A percentile compares a stretch with the other conserved stretches of the same genome.
phyloP scores from a whole-genome alignment of 148 eudicot genomes.

The Diospyros kaki region DNA sequence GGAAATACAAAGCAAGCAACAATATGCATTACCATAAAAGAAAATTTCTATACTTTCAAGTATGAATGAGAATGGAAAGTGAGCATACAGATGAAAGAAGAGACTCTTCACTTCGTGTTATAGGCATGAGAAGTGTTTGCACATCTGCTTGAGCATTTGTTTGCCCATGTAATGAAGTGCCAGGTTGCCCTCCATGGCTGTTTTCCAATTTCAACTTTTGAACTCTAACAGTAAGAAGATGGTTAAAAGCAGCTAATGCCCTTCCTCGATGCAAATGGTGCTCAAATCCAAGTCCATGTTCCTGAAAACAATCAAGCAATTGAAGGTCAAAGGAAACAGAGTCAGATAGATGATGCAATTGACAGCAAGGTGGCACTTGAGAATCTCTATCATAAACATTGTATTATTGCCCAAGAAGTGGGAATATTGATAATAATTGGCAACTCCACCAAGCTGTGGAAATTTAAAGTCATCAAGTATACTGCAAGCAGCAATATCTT shows the following conservation, averaged over 20 bases:
- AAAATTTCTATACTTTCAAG: neutral
- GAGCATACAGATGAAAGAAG: constrained; percentile 75
- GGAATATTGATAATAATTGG: neutral
- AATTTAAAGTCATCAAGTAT: neutral
- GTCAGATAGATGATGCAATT: constrained; percentile 3
- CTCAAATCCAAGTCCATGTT: constrained; percentile 74
- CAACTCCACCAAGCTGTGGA: neutral
- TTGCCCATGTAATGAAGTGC: constrained; percentile 51
- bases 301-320: constrained; percentile 42
- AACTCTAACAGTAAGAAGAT: constrained; percentile 71
- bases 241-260: constrained; percentile 81
- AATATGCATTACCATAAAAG: too few relatives aligned
- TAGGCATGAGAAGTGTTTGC: constrained; percentile 65
- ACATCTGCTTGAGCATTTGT: constrained; percentile 73
- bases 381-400: neutral
- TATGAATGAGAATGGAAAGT: constrained; percentile 17
- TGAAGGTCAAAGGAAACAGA: constrained; percentile 4
- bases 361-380: constrained; percentile 3
- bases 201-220: constrained; percentile 58
- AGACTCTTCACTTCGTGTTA: constrained; percentile 73
- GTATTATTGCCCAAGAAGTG: neutral
- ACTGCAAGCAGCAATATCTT: neutral
- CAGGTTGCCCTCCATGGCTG: constrained; percentile 43
- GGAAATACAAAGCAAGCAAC: too few relatives aligned
- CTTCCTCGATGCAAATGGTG: constrained; percentile 95